Percentiles rank a stretch among this genome's conserved stretches.
phyloP scores from a whole-genome alignment of 192 early-diverging fungal species.

The Linnemannia hyalina region DNA sequence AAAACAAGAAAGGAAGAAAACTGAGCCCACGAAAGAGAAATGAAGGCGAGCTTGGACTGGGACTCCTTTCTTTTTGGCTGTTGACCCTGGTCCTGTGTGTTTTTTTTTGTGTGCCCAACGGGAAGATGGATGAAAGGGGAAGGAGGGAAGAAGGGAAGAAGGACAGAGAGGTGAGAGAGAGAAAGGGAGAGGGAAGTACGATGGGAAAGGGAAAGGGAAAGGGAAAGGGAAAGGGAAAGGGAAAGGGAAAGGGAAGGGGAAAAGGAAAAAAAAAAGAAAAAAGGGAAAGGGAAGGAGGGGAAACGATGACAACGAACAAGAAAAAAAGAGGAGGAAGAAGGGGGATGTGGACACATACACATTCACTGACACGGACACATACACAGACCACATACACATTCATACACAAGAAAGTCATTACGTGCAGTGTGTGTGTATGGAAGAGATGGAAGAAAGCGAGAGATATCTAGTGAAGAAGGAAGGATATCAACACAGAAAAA shows the following conservation, averaged over 20 bases:
- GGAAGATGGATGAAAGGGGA: background rate
- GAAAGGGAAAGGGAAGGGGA: background rate
- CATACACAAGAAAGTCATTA: background rate
- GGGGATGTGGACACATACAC: background rate
- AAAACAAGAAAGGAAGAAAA: background rate
- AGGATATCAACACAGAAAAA: background rate
- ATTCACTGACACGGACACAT: background rate
- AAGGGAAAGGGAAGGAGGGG: too few relatives aligned
- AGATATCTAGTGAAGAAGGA: background rate
- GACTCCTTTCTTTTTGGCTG: background rate
- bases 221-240: too few relatives aligned
- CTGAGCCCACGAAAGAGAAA: background rate
- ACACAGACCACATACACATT: background rate
- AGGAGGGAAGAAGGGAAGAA: background rate
- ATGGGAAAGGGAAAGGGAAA: too few relatives aligned
- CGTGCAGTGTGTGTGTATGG: background rate
- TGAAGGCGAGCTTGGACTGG: background rate
- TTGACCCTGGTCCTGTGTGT: background rate
- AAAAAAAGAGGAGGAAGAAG: background rate
- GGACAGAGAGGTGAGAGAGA: background rate
- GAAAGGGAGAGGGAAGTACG: background rate
- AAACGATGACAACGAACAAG: background rate
- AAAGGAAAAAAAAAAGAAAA: background rate
- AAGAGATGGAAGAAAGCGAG: background rate
- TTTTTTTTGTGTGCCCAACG: background rate